These are phyloP conservation scores for Protoeuglena noctilucae DNA, from an alignment of 139 green algal species.

Conservation along the genomic window DNA sequence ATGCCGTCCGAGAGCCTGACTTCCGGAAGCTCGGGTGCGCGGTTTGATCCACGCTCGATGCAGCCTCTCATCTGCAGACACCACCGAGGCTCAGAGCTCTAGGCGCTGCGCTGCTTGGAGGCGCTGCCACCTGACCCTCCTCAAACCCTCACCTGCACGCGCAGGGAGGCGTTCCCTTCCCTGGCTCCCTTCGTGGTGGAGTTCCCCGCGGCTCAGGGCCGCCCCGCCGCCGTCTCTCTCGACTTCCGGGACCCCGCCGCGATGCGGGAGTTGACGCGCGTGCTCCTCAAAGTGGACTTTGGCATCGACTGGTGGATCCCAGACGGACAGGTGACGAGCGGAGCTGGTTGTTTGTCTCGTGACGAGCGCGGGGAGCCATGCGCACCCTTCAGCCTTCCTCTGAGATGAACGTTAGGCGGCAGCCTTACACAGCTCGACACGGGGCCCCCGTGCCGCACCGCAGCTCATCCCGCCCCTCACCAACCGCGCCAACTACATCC, in stretches of 20 bases:
- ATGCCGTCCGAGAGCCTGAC: conserved; percentile 47
- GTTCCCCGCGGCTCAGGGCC: conserved; percentile 13
- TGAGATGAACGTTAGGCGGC: conserved; percentile 1
- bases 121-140: not conserved
- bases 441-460: not conserved
- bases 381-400: too few species aligned
- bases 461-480: conserved; percentile 35
- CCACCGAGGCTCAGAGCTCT: too few species aligned
- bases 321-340: conserved; percentile 58
- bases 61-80: not conserved
- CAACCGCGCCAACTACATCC: conserved; percentile 79
- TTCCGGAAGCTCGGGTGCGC: conserved; percentile 43
- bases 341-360: too few species aligned
- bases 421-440: not conserved
- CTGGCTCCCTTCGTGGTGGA: not conserved
- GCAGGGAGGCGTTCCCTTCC: not conserved
- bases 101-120: conserved; percentile 3
- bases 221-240: conserved; percentile 22
- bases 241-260: conserved; percentile 50
- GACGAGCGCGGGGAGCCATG: too few species aligned
- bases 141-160: not conserved
- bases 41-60: conserved; percentile 8
- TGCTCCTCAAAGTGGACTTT: conserved; percentile 49
- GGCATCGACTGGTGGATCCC: conserved; percentile 55
- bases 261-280: conserved; percentile 51